Evolutionary conservation across 2,329 filamentous ascomycete species (phyloP), one percentile per base, ranked within the genome.

Genomic region (Leptographium lundbergii): DNA sequence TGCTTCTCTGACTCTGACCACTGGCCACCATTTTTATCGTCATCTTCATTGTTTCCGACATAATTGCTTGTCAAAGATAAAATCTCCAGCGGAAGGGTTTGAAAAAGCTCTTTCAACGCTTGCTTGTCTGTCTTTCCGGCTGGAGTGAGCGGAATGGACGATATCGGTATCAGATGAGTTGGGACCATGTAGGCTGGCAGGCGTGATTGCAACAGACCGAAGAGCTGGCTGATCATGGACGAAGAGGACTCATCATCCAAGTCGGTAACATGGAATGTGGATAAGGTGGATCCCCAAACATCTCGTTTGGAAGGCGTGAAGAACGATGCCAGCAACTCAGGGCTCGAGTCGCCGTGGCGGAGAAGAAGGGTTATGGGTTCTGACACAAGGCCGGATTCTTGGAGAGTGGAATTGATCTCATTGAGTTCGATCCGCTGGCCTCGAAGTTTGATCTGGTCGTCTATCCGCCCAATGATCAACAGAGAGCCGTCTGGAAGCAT

Each of bases 161-260:
- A 80, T 7, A 96, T 75, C 0, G 88, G 87, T 6, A 96, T 73
- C 3, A 95, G 71, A 60, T 84, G 81, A 0, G 82, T 83, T 0
- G 91, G 91, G 1, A 95, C 71, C 88, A 94, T 94, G 69, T 95
- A 95, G 0, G 71, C 66, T 0, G 89, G 86, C 0, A 96, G 71
- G 0, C 73, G 73, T 4, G 77, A 73, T 50, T 74, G 70, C 0
- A 95, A 69, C 0, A 70, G 68, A 2, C 77, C 71, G 60, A 83
- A 86, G 0, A 94, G 69, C 2, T 69, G 65, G 2, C 69, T 65
- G 2, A 80, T 73, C 1, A 57, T 9, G 25, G 4, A 7, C 6
- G 14, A 25, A 17, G 17, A 17, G 4, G 70, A 64, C 0, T 61
- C 54, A 0, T 67, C 63, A 4, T 74, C 67, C 0, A 76, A 61